Conservation (phyloP, 768 basidiomycete genomes). For the Boletus bicolor region DNA sequence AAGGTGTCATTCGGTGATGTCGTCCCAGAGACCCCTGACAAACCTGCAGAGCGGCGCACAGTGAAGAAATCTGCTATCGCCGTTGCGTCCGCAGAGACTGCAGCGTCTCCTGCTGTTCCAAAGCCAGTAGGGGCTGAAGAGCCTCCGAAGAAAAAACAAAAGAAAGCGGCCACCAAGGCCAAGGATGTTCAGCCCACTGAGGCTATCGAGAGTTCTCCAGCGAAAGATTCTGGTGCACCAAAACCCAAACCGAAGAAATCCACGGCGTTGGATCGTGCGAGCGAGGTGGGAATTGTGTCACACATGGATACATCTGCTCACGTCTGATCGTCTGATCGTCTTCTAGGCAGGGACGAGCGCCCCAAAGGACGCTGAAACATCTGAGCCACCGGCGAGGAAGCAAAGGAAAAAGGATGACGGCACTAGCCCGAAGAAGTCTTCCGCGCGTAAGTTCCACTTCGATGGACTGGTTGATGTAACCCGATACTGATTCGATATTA, state of each 20-base stretch:
- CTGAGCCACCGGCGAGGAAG: conserved; percentile 4
- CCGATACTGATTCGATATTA: background rate
- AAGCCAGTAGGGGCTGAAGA: background rate
- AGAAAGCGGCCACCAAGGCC: background rate
- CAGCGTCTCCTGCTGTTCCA: background rate
- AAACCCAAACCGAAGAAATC: conserved; percentile 11
- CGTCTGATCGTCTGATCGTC: background rate
- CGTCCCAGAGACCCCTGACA: background rate
- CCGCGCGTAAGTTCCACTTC: conserved; percentile 11
- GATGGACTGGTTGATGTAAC: background rate
- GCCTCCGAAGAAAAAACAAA: conserved; percentile 20
- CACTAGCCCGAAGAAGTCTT: background rate
- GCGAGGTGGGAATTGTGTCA: conserved; percentile 10
- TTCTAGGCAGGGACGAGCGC: conserved; percentile 7
- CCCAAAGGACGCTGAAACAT: background rate
- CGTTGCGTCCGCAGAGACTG: background rate
- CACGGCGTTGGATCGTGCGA: background rate
- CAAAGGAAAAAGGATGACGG: conserved; percentile 6
- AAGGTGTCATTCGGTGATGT: conserved; percentile 16
- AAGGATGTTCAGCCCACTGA: conserved; percentile 6
- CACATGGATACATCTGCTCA: background rate
- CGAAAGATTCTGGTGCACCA: conserved; percentile 4
- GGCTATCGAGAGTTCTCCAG: background rate
- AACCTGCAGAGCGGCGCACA: background rate
- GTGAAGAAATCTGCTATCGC: conserved; percentile 6